These are phyloP conservation scores for Eucalyptus brandiana DNA, from an alignment of 345 rosid species.

Conservation along the genomic window DNA sequence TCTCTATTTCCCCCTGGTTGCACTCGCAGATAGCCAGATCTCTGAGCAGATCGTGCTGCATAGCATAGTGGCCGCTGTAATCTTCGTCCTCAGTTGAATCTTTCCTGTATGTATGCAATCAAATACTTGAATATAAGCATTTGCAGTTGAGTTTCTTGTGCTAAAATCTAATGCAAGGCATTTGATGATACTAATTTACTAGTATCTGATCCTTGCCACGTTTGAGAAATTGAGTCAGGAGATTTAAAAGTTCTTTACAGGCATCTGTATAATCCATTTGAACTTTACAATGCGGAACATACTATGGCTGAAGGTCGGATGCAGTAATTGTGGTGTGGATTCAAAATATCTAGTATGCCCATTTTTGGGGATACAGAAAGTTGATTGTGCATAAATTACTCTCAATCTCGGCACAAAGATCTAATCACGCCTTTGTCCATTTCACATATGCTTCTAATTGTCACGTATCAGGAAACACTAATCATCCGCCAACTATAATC, in stretches of 20 bases:
- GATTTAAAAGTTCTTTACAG: too few relatives aligned
- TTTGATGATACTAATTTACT: neutral
- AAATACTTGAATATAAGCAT: neutral
- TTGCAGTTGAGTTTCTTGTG: neutral
- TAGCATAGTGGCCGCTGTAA: constrained; percentile 15
- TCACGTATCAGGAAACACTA: neutral
- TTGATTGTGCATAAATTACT: too few relatives aligned
- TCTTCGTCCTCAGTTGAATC: constrained; percentile 12
- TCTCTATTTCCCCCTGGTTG: neutral
- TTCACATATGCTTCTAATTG: neutral
- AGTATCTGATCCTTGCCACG: neutral
- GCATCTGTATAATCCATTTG: too few relatives aligned
- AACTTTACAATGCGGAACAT: too few relatives aligned
- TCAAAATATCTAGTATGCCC: too few relatives aligned
- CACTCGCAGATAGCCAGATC: constrained; percentile 24
- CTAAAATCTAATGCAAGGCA: neutral
- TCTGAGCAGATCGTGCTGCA: constrained; percentile 35
- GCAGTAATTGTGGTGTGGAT: too few relatives aligned
- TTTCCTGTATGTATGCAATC: constrained; percentile 10
- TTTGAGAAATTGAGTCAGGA: neutral
- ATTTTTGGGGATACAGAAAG: too few relatives aligned
- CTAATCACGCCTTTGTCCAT: neutral
- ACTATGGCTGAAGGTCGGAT: too few relatives aligned
- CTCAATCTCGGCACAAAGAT: too few relatives aligned
- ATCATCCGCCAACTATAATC: neutral